Evolutionary conservation across 108 stramenopile species (phyloP).

Genomic region (Cylindrotheca fusiformis): DNA sequence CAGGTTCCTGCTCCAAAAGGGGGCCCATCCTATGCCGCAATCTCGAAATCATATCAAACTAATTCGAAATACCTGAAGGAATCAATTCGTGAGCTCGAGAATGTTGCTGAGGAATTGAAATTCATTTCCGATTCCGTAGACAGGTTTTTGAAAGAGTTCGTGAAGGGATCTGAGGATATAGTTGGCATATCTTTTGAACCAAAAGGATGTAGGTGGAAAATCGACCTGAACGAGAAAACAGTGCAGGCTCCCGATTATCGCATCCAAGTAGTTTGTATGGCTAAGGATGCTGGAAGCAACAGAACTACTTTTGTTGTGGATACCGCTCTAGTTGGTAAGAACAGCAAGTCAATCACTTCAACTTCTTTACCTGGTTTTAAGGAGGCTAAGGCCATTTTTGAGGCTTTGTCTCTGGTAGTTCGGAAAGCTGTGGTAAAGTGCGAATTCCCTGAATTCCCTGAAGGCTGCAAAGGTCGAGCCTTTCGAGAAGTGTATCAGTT

Average conservation of each 20-base stretch:
- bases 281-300: slow-evolving; percentile 18
- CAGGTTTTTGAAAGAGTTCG: slow-evolving; percentile 32
- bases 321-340: slow-evolving; percentile 34
- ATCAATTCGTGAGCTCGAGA: slow-evolving; percentile 24
- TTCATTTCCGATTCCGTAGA: slow-evolving; percentile 36
- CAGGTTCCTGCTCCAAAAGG: slow-evolving; percentile 9
- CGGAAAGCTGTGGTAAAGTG: slow-evolving; percentile 70
- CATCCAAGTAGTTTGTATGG: slow-evolving; percentile 32
- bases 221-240: slow-evolving; percentile 29
- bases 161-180: slow-evolving; percentile 29
- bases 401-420: slow-evolving; percentile 41
- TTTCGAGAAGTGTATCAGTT: slow-evolving; percentile 89
- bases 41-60: slow-evolving; percentile 45
- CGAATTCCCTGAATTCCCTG: slow-evolving; percentile 83
- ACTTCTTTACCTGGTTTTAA: slow-evolving; percentile 38
- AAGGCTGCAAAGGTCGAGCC: slow-evolving; percentile 74
- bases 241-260: slow-evolving; percentile 37
- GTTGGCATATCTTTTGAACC: slow-evolving; percentile 36
- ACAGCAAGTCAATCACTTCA: slow-evolving; percentile 9
- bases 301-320: slow-evolving; percentile 40
- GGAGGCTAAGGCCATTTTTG: slow-evolving; percentile 54
- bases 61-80: slow-evolving; percentile 33
- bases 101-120: slow-evolving; percentile 36
- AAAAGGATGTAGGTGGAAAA: slow-evolving; percentile 46
- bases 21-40: slow-evolving; percentile 16